Percentiles rank a stretch among this genome's conserved stretches.
These are phyloP conservation scores for Amphicarpaea edgeworthii DNA, from an alignment of 306 rosid species.

Conservation along the genomic window DNA sequence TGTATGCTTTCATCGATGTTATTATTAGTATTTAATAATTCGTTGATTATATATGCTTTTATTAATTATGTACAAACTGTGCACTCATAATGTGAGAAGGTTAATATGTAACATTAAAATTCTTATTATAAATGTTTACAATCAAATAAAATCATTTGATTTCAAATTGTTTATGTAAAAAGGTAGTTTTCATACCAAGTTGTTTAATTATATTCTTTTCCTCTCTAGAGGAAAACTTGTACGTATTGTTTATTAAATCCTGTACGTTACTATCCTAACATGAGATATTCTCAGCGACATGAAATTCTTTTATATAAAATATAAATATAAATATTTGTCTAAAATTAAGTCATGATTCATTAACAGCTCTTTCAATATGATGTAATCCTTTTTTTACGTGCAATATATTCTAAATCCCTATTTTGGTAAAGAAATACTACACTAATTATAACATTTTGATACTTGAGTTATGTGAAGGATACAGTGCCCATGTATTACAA, in stretches of 20 bases:
- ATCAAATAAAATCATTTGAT: background rate
- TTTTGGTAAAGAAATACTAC: background rate
- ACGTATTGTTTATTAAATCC: slow-evolving; percentile 26
- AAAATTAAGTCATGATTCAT: background rate
- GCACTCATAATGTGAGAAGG: background rate
- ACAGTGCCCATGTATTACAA: background rate
- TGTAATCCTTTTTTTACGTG: background rate
- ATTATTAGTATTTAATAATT: no score
- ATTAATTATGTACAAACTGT: background rate
- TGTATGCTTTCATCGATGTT: background rate
- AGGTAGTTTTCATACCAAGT: background rate
- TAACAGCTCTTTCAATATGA: background rate
- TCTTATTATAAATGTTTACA: background rate
- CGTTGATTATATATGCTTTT: background rate
- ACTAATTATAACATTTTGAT: no score
- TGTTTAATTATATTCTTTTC: background rate
- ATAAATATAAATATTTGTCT: background rate
- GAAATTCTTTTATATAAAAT: background rate
- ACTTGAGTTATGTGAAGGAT: background rate
- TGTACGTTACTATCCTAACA: slow-evolving; percentile 3
- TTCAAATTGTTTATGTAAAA: background rate
- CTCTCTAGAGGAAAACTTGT: slow-evolving; percentile 16
- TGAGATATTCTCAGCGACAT: background rate
- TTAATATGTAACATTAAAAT: background rate
- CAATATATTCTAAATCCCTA: background rate